Evolutionary conservation across 768 basidiomycete genomes (phyloP), one percentile per base, ranked within the genome.

Genomic region (Boletus coccyginus): DNA sequence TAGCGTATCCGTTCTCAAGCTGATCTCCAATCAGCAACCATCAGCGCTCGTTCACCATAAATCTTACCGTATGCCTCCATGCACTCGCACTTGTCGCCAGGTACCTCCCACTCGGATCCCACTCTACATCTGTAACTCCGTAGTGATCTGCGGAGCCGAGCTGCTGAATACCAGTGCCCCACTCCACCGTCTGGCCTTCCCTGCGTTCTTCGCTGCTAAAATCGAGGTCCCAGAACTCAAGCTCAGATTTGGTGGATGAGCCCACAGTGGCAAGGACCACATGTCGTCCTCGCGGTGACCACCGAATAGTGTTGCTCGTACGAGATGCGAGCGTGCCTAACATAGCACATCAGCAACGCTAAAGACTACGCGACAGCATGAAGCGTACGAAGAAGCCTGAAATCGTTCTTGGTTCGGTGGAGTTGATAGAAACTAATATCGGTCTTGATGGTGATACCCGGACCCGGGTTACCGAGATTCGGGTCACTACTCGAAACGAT

Each of bases 201-300:
- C 77, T 73, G 33, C 75, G 73, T 14, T 79, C 79, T 55, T 85
- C 83, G 57, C 78, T 80, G 61, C 82, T 87, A 70, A 97, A 95
- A 76, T 99, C 97, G 43, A 98, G 80, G 73, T 99, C 97, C 94
- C 92, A 99, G 75, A 98, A 99, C 70, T 98, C 96, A 31, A 99
- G 81, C 73, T 98, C 97, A 10, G 93, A 98, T 76, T 98, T 98
- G 65, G 83, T 86, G 12, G 92, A 89, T 10, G 92, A 95, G 29
- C 96, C 97, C 55, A 98, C 90, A 41, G 95, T 98, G 24, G 95
- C 95, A 57, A 98, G 83, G 51, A 97, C 90, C 56, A 96, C 90
- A 75, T 98, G 94, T 43, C 96, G 88, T 52, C 97, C 97, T 51
- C 91, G 87, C 39, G 97, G 95, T 14, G 94, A 94, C 97, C 97